A percentile compares a stretch with the other conserved stretches of the same genome.
These are phyloP conservation scores for Scutellaria minor DNA, from an alignment of 257 asterid genomes.

Conservation along the genomic window DNA sequence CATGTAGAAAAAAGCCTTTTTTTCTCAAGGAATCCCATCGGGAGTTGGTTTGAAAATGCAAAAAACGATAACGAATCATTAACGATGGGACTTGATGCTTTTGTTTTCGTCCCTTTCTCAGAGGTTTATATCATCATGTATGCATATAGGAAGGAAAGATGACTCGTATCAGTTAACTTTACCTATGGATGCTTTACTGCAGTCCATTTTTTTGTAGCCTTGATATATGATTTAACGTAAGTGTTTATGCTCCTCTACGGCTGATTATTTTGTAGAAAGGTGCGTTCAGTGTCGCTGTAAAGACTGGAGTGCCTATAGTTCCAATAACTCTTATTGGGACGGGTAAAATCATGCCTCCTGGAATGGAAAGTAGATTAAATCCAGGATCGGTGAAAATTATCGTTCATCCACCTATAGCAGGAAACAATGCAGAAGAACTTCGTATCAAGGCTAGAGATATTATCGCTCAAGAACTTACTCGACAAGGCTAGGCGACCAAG, in stretches of 20 bases:
- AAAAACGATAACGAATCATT: background rate
- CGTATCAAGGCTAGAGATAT: conserved; percentile 70
- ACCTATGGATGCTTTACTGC: background rate
- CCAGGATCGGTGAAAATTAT: conserved; percentile 77
- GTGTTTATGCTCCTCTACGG: background rate
- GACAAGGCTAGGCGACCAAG: conserved; percentile 45
- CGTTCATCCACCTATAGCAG: conserved; percentile 67
- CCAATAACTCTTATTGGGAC: conserved; percentile 89
- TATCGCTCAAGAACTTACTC: conserved; percentile 64
- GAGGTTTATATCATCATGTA: background rate
- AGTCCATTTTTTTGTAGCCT: background rate
- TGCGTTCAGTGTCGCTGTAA: conserved; percentile 86
- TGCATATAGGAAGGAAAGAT: conserved; percentile 6
- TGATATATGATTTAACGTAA: background rate
- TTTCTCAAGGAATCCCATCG: background rate
- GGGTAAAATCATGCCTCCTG: conserved; percentile 90
- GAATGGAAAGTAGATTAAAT: conserved; percentile 72
- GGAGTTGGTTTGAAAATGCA: conserved; percentile 4
- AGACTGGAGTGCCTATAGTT: conserved; percentile 83
- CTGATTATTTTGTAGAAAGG: conserved; percentile 73
- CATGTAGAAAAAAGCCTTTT: background rate
- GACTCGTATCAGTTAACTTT: background rate
- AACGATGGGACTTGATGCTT: background rate
- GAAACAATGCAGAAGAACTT: conserved; percentile 60
- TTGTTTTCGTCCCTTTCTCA: background rate